These are phyloP conservation scores for Hyphopichia buzzinii DNA, from an alignment of 1,139 yeast genomes.

Conservation along the genomic window DNA sequence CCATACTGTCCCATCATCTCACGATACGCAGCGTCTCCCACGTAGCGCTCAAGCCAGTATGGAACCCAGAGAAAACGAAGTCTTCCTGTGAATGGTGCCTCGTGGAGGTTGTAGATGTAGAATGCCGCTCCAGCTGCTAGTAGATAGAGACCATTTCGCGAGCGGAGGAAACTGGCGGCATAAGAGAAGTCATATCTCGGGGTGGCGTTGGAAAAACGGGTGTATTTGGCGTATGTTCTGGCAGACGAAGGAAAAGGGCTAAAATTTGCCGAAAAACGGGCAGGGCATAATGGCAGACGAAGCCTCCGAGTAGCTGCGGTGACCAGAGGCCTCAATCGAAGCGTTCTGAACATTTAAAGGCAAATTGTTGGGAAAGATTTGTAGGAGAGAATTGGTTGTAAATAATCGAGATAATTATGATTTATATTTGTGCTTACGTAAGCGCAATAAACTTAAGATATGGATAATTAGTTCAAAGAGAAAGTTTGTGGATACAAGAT, in stretches of 20 bases:
- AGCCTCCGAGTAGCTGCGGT: too few relatives aligned
- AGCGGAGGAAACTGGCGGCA: conserved; percentile 12
- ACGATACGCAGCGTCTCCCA: conserved; percentile 70
- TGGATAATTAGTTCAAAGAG: too few relatives aligned
- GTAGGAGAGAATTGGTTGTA: too few relatives aligned
- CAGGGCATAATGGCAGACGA: too few relatives aligned
- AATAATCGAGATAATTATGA: too few relatives aligned
- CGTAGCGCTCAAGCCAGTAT: conserved; percentile 56
- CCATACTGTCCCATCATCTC: conserved; percentile 55
- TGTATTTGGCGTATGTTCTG: conserved; percentile 23
- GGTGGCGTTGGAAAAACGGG: conserved; percentile 17
- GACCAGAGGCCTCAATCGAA: too few relatives aligned
- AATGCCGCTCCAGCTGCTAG: conserved; percentile 33
- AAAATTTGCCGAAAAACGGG: background rate
- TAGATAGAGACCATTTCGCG: conserved; percentile 19
- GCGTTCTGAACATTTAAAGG: too few relatives aligned
- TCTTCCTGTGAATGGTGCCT: conserved; percentile 82
- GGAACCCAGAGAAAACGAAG: conserved; percentile 73
- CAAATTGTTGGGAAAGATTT: too few relatives aligned
- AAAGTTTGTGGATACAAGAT: too few relatives aligned
- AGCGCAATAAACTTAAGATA: too few relatives aligned
- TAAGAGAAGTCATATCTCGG: conserved; percentile 7
- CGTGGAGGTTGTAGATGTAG: conserved; percentile 64
- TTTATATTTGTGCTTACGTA: too few relatives aligned
- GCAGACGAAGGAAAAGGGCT: background rate